Evolutionary conservation across 805 yeast genomes (phyloP), one percentile per base, ranked within the genome.

Genomic region (Cyberlindnera lachancei): DNA sequence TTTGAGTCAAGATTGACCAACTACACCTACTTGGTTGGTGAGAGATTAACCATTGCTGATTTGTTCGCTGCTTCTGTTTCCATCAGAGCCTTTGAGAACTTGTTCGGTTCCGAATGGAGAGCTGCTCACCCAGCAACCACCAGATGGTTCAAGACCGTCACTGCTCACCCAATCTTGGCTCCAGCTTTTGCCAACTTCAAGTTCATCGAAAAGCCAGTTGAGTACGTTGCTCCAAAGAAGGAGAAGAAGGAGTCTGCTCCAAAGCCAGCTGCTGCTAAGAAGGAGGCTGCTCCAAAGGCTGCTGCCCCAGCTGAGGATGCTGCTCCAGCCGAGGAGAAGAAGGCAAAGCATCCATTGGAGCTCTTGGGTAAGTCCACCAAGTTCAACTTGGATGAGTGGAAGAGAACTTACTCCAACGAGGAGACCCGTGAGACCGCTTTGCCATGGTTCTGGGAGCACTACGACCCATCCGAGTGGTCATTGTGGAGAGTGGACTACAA

Each of bases 391-490:
- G 96, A 90, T 58, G 92, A 85, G 64, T 88, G 96, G 94, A 92
- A 92, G 78, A 82, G 96, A 70, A 66, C 67, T 47, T 90, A 92
- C 80, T 87, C 96, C 45, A 92, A 90, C 75, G 90, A 86, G 68
- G 97, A 92, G 55, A 90, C 97, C 59, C 84, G 96, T 68, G 79
- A 76, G 59, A 77, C 65, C 48, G 95, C 96, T 47, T 71, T 90
- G 50, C 97, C 97, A 61, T 92, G 90, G 88, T 92, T 90, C 88
- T 92, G 96, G 96, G 82, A 81, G 61, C 79, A 82, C 70, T 90
- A 71, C 73, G 80, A 90, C 69, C 77, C 92, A 46, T 71, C 76
- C 45, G 97, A 90, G 67, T 90, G 88, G 86, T 88, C 97, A 36
- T 63, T 90, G 53, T 90, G 86, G 86, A 85, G 73, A 73, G 94